Conservation (phyloP, 768 basidiomycete species). For the Termitomyces sp. region DNA sequence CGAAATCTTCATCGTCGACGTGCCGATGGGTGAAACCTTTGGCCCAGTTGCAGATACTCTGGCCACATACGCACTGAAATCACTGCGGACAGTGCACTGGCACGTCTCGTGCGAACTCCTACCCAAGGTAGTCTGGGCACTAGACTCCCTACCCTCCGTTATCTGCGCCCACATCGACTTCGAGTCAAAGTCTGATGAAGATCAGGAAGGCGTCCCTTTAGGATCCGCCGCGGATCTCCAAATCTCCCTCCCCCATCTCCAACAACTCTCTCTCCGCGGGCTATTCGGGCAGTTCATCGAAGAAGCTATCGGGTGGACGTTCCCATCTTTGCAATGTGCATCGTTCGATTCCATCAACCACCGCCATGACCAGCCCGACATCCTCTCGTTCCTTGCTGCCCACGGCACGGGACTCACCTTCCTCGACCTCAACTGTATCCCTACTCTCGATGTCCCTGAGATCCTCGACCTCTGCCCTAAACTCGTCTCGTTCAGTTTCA, state of each 20-base stretch:
- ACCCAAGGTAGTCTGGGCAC: constrained; percentile 57
- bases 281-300: constrained; percentile 65
- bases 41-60: constrained; percentile 65
- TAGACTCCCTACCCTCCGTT: constrained; percentile 57
- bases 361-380: constrained; percentile 52
- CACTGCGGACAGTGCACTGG: constrained; percentile 48
- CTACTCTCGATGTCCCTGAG: constrained; percentile 50
- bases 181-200: constrained; percentile 25
- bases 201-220: constrained; percentile 42
- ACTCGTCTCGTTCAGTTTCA: constrained; percentile 65
- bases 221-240: constrained; percentile 60
- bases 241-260: constrained; percentile 50
- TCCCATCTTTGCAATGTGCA: constrained; percentile 58
- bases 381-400: constrained; percentile 50
- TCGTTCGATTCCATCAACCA: constrained; percentile 50
- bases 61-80: constrained; percentile 42
- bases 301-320: constrained; percentile 61
- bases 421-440: constrained; percentile 64
- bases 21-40: constrained; percentile 57
- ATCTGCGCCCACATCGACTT: constrained; percentile 57
- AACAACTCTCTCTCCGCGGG: constrained; percentile 62
- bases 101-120: constrained; percentile 4
- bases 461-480: constrained; percentile 64
- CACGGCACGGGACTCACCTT: constrained; percentile 59
- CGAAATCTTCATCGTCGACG: constrained; percentile 68